Conservation (phyloP, 1,284 basidiomycete genomes). For the Sporisorium exsertum region DNA sequence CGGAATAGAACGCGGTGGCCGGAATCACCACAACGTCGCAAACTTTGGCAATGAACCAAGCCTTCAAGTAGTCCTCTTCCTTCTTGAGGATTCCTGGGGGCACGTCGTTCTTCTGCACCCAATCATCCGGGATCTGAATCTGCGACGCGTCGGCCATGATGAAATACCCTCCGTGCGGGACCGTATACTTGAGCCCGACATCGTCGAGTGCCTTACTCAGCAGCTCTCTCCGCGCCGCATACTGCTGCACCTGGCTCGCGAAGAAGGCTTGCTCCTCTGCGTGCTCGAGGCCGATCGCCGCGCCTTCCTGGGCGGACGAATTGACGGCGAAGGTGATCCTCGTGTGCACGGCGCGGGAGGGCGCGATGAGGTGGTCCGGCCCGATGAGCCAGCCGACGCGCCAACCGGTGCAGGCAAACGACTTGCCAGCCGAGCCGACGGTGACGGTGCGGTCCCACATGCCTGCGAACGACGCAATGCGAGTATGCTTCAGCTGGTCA, state of each 20-base stretch:
- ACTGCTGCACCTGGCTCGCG: slow-evolving; percentile 81
- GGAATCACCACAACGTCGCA: slow-evolving; percentile 67
- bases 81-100: slow-evolving; percentile 81
- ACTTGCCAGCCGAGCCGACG: slow-evolving; percentile 80
- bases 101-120: slow-evolving; percentile 83
- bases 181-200: slow-evolving; percentile 81
- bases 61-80: slow-evolving; percentile 86
- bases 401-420: slow-evolving; percentile 99
- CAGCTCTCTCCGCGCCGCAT: slow-evolving; percentile 81
- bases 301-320: slow-evolving; percentile 81
- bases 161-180: slow-evolving; percentile 64
- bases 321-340: slow-evolving; percentile 96
- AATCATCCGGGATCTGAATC: slow-evolving; percentile 84
- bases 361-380: slow-evolving; percentile 82
- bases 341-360: slow-evolving; percentile 88
- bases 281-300: slow-evolving; percentile 75
- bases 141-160: slow-evolving; percentile 80
- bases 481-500: slow-evolving; percentile 86
- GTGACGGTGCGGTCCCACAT: slow-evolving; percentile 97
- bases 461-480: slow-evolving; percentile 80
- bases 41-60: slow-evolving; percentile 68
- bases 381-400: slow-evolving; percentile 96
- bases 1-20: slow-evolving; percentile 64
- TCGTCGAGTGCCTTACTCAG: slow-evolving; percentile 83
- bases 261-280: slow-evolving; percentile 83